Evolutionary conservation across 1,284 basidiomycete species (phyloP).

Genomic region (Pterula multifida): DNA sequence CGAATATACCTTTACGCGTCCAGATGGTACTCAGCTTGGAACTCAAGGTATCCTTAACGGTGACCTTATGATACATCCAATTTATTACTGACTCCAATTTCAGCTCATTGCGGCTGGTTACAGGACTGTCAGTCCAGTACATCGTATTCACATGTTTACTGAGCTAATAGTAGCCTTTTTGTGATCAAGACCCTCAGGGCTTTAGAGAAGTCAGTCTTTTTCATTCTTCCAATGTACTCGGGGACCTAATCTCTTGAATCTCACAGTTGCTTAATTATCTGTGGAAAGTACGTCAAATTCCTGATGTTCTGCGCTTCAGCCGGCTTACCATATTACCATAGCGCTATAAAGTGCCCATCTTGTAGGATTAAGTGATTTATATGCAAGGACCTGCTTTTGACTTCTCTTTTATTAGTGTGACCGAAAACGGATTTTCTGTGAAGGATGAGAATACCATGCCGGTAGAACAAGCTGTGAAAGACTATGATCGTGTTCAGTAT

Average conservation of each 20-base stretch:
- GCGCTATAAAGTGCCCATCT: slow-evolving; percentile 59
- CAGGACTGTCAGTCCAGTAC: slow-evolving; percentile 38
- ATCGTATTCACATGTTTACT: slow-evolving; percentile 27
- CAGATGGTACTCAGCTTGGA: slow-evolving; percentile 58
- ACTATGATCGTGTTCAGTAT: slow-evolving; percentile 56
- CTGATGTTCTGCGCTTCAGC: slow-evolving; percentile 5
- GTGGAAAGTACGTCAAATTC: slow-evolving; percentile 35
- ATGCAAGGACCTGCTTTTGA: neutral
- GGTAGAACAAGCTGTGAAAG: slow-evolving; percentile 45
- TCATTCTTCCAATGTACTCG: slow-evolving; percentile 9
- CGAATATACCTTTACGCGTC: slow-evolving; percentile 46
- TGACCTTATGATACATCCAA: slow-evolving; percentile 16
- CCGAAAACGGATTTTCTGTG: slow-evolving; percentile 65
- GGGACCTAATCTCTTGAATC: slow-evolving; percentile 19
- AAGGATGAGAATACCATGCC: slow-evolving; percentile 50
- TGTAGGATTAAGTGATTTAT: slow-evolving; percentile 22
- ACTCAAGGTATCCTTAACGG: slow-evolving; percentile 27
- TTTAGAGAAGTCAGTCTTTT: neutral
- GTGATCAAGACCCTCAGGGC: neutral
- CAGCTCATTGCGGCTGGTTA: slow-evolving; percentile 51
- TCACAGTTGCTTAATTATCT: slow-evolving; percentile 51
- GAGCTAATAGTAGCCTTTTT: too few species aligned
- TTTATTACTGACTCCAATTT: slow-evolving; percentile 14
- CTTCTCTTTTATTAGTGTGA: slow-evolving; percentile 30
- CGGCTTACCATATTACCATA: slow-evolving; percentile 17